These are phyloP conservation scores for Ilex asprella DNA, from an alignment of 257 asterid species.

Conservation along the genomic window DNA sequence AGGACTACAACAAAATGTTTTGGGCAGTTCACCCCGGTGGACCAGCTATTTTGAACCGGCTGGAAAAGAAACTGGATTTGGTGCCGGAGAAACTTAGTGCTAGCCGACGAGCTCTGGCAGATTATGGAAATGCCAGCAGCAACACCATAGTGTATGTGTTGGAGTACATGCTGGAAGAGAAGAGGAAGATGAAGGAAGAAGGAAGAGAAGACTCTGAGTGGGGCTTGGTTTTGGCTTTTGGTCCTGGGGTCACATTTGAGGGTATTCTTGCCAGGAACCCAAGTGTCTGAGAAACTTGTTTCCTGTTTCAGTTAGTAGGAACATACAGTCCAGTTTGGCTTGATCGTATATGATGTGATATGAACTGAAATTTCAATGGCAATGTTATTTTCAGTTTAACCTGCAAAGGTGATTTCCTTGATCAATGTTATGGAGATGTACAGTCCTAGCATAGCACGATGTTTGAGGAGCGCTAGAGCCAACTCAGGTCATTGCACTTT, in stretches of 20 bases:
- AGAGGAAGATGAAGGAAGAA: constrained; percentile 8
- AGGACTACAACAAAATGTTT: constrained; percentile 57
- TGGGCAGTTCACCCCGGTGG: constrained; percentile 99
- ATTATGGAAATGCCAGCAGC: constrained; percentile 91
- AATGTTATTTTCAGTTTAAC: no score
- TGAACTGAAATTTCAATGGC: no score
- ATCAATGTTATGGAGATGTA: no score
- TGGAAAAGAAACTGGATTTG: constrained; percentile 68
- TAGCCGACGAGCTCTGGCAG: constrained; percentile 75
- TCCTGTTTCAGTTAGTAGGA: no score
- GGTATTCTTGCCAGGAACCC: constrained; percentile 82
- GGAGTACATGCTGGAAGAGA: constrained; percentile 75
- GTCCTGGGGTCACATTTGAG: constrained; percentile 94
- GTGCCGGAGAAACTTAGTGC: constrained; percentile 62
- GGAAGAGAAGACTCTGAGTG: constrained; percentile 30
- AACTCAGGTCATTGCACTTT: no score
- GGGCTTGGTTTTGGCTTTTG: constrained; percentile 90
- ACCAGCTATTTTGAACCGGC: constrained; percentile 73
- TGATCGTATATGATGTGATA: no score
- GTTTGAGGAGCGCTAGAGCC: no score
- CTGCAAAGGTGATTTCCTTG: no score
- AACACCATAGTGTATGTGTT: constrained; percentile 85
- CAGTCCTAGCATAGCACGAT: no score
- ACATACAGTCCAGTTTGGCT: no score
- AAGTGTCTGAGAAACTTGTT: constrained; percentile 17